Base-by-base conservation (phyloP, 1,139 yeast species). In the Saccharomyces hybrid region DNA sequence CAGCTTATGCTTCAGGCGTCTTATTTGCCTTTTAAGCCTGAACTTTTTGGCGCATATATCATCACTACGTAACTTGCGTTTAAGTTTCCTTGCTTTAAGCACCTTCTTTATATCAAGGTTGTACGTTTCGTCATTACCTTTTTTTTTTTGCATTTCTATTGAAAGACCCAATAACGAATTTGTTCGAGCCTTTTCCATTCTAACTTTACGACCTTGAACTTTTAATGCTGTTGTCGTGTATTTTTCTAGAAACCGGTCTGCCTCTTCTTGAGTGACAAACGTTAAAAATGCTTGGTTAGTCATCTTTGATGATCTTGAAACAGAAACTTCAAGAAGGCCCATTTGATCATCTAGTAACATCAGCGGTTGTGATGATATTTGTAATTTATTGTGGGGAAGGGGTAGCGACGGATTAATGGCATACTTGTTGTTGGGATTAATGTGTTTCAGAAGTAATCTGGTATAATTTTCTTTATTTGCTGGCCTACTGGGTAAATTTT, bases 241-340 rank as follows among this genome's bases (percentile, higher is more conserved):
- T 5, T 65, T 72, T 5, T 72, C 67, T 20, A 79, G 64, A 0
- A 95, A 95, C 31, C 65, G 63, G 2, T 63, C 58, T 0, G 95
- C 86, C 6, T 73, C 68, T 2, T 73, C 72, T 1, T 66, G 63
- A 23, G 70, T 66, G 3, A 72, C 75, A 59, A 83, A 84, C 0
- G 91, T 84, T 5, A 93, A 77, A 69, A 90, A 93, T 1, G 97
- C 97, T 69, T 90, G 97, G 2, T 97, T 97, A 55, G 83, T 77
- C 78, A 87, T 76, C 56, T 76, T 78, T 28, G 44, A 20, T 7
- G 61, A 52, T 6, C 57, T 55, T 4, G 68, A 61, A 26, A 58
- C 47, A 7, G 66, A 61, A n/a, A 65, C 56, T 4, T 56, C 52
- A n/a, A 63, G 48, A 8, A 66, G 59, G 28, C 61, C 59, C 34